These are phyloP conservation scores for Euphorbia schlechtendalii DNA, from an alignment of 441 rosid species.

Conservation along the genomic window DNA sequence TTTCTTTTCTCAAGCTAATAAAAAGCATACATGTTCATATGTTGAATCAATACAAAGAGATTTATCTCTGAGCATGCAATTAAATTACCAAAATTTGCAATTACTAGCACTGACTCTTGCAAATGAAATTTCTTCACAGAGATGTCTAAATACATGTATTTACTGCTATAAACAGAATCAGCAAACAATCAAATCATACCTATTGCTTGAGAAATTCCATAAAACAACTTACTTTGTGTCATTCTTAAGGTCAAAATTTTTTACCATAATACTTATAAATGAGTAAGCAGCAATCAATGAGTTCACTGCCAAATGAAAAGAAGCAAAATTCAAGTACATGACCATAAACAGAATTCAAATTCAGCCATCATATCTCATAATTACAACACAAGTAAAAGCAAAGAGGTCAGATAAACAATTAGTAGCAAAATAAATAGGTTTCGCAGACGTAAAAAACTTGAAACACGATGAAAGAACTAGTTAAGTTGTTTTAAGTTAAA, in stretches of 20 bases:
- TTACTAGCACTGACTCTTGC: neutral
- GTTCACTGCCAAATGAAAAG: neutral
- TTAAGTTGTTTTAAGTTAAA: conserved; percentile 10
- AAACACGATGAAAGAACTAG: neutral
- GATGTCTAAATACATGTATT: neutral
- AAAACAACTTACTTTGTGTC: neutral
- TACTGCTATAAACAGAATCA: too few species aligned
- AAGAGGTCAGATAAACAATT: neutral
- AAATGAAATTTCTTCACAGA: neutral
- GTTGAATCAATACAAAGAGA: too few species aligned
- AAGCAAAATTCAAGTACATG: neutral
- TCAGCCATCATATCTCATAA: neutral
- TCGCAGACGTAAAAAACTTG: neutral
- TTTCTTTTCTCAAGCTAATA: neutral
- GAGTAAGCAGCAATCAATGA: neutral
- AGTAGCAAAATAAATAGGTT: neutral
- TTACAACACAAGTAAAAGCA: neutral
- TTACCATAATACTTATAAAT: too few species aligned
- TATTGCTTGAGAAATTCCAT: neutral
- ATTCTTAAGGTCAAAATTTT: neutral
- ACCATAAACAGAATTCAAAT: neutral
- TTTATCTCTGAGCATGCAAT: too few species aligned
- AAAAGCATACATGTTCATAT: neutral
- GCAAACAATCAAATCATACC: neutral
- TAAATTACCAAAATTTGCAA: neutral